Conservation (phyloP, 2,329 filamentous ascomycete genomes). For the Graphilbum ipis-grandicollis region DNA sequence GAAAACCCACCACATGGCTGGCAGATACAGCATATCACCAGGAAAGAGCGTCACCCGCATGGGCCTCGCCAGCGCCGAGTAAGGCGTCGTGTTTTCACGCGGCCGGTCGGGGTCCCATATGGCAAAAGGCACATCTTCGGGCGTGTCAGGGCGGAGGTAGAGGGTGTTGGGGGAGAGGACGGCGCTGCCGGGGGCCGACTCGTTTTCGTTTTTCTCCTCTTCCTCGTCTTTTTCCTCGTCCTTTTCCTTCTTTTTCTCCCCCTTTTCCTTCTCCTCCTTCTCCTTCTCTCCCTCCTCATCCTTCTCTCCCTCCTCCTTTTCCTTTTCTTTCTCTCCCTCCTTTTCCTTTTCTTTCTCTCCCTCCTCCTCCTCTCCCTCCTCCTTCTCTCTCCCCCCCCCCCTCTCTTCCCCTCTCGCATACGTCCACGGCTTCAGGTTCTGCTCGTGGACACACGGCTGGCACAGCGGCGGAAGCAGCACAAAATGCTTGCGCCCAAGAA, state of each 20-base stretch:
- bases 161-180: slow-evolving; percentile 5
- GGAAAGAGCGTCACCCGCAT: slow-evolving; percentile 50
- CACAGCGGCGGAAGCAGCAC: slow-evolving; percentile 55
- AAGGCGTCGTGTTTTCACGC: slow-evolving; percentile 28
- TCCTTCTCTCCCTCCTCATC: too few relatives aligned
- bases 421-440: slow-evolving; percentile 33
- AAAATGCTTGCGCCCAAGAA: slow-evolving; percentile 59
- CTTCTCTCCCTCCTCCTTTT: too few relatives aligned
- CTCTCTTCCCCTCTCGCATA: slow-evolving; percentile 32
- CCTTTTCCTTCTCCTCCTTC: too few relatives aligned
- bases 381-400: too few relatives aligned
- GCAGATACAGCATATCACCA: slow-evolving; percentile 70
- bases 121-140: slow-evolving; percentile 40
- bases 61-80: slow-evolving; percentile 41
- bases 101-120: slow-evolving; percentile 58
- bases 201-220: too few relatives aligned
- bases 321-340: too few relatives aligned
- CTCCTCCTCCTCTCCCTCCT: too few relatives aligned
- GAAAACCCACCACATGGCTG: slow-evolving; percentile 51
- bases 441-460: slow-evolving; percentile 52
- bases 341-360: too few relatives aligned
- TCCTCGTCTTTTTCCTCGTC: too few relatives aligned
- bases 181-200: slow-evolving; percentile 8
- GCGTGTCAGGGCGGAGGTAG: slow-evolving; percentile 10
- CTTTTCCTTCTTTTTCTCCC: too few relatives aligned